These are phyloP conservation scores for Penicillium nordicum DNA, from an alignment of 2,329 filamentous ascomycete species.

Conservation along the genomic window DNA sequence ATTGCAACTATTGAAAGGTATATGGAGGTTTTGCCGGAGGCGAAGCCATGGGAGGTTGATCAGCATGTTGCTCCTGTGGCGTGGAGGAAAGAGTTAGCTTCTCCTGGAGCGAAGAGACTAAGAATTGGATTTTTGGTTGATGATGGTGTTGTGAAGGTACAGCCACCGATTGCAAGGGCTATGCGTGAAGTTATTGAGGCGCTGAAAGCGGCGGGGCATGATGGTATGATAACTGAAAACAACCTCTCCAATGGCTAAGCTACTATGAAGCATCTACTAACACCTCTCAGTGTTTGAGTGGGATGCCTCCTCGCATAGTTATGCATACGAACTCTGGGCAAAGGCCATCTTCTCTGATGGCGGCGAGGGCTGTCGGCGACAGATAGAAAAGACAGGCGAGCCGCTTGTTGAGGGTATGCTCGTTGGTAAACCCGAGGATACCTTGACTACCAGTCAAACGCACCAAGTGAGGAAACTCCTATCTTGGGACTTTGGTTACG, in stretches of 20 bases:
- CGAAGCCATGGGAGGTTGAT: slow-evolving; percentile 39
- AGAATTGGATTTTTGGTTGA: slow-evolving; percentile 60
- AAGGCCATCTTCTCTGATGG: slow-evolving; percentile 34
- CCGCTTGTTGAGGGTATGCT: slow-evolving; percentile 37
- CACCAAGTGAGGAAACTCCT: slow-evolving; percentile 22
- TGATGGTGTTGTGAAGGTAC: slow-evolving; percentile 59
- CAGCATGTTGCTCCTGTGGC: slow-evolving; percentile 36
- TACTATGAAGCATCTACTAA: background rate
- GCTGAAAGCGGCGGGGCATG: slow-evolving; percentile 56
- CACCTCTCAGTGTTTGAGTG: slow-evolving; percentile 30
- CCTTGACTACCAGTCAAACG: slow-evolving; percentile 25
- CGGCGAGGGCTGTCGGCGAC: slow-evolving; percentile 28
- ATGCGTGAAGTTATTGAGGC: slow-evolving; percentile 52
- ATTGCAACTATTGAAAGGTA: slow-evolving; percentile 30
- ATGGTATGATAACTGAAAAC: slow-evolving; percentile 40
- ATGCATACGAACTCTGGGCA: slow-evolving; percentile 33
- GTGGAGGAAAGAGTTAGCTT: slow-evolving; percentile 31
- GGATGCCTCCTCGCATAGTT: slow-evolving; percentile 28
- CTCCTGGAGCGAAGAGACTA: slow-evolving; percentile 43
- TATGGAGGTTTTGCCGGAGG: slow-evolving; percentile 34
- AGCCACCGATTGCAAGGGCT: slow-evolving; percentile 58
- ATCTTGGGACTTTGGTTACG: background rate
- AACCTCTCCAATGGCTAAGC: accelerated
- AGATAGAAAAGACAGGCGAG: slow-evolving; percentile 30
- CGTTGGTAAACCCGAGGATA: slow-evolving; percentile 30